Base-by-base conservation (phyloP, 305 asterid species). In the Striga hermonthica region DNA sequence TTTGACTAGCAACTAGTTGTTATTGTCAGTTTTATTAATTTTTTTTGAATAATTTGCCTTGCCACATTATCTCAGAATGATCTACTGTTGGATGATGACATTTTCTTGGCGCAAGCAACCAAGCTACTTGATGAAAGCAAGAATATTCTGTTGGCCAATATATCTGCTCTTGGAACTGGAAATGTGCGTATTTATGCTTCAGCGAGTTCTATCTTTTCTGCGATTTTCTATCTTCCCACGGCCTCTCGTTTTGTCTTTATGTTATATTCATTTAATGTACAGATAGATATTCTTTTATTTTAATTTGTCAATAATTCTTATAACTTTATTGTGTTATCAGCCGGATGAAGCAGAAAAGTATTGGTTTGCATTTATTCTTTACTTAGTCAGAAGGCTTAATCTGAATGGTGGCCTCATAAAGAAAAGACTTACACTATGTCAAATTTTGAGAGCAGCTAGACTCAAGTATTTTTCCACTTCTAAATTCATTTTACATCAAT, bases 331-430 rank as follows among this genome's bases (percentile, higher is more conserved):
- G 31, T 55, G 57, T 69, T 43, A 61, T 71, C 83, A 87, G 97
- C 87, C 78, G 15, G 98, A 87, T 74, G 97, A 90, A 78, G 89
- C 90, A 58, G 97, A 92, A 65, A 80, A 90, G 40, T 90, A 90
- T 73, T 88, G 95, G 96, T 90, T 92, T 75, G 90, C 89, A 0
- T 89, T 82, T 72, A 75, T 89, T 65, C 84, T 91, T 34, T 87
- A 78, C 88, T 68, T 89, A 4, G 86, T 82, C 56, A 85, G 82
- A 76, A 84, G 82, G 75, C 84, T 91, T 65, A 70, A 77, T 52
- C 82, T 70, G 39, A 84, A 62, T 70, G 80, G 66, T 28, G 81
- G 73, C 66, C 66, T 69, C 57, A 69, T 37, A 52, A 85, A 77
- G 69, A 80, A 76, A 67, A 83, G 82, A 58, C 87, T 81, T 66